phyloP scores from a whole-genome alignment of 192 early-diverging fungal species.

The Coemansia asiatica region DNA sequence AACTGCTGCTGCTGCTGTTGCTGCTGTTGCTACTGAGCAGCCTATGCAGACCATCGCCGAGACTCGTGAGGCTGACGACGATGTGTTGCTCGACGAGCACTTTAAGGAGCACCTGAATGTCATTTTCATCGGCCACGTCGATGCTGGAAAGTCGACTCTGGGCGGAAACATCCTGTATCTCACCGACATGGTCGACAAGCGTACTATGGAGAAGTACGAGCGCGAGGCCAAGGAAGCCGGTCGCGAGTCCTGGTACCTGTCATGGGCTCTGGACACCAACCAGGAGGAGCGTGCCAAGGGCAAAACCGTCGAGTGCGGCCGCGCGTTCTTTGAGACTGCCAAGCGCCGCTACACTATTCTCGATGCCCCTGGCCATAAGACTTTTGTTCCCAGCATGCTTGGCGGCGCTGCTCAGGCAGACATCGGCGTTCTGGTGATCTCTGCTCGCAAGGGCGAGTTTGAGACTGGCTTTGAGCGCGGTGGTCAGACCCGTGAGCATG shows the following conservation, averaged over 20 bases:
- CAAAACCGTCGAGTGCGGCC: slow-evolving; percentile 97
- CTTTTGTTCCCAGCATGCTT: slow-evolving; percentile 97
- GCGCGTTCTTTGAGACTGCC: slow-evolving; percentile 96
- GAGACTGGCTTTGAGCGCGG: slow-evolving; percentile 99
- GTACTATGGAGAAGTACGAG: slow-evolving; percentile 99
- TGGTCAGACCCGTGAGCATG: slow-evolving; percentile 98
- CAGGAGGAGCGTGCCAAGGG: slow-evolving; percentile 97
- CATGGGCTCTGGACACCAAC: slow-evolving; percentile 98
- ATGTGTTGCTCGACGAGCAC: slow-evolving; percentile 66
- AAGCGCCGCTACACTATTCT: slow-evolving; percentile 95
- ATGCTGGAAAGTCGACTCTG: slow-evolving; percentile 97
- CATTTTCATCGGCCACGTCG: slow-evolving; percentile 99
- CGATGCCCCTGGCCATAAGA: slow-evolving; percentile 99
- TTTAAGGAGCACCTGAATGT: slow-evolving; percentile 96
- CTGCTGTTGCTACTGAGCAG: not conserved
- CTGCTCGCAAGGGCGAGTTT: slow-evolving; percentile 98
- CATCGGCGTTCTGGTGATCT: slow-evolving; percentile 91
- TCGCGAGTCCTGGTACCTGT: slow-evolving; percentile 97
- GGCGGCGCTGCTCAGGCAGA: slow-evolving; percentile 96
- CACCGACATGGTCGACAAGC: slow-evolving; percentile 99
- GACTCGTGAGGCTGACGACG: slow-evolving; percentile 60
- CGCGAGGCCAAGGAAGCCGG: slow-evolving; percentile 96
- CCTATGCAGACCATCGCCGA: slow-evolving; percentile 9
- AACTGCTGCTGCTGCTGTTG: not conserved
- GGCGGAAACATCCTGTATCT: slow-evolving; percentile 92